phyloP scores from a whole-genome alignment of 2,329 filamentous ascomycete species.

The Mycosphaerella arachidis region DNA sequence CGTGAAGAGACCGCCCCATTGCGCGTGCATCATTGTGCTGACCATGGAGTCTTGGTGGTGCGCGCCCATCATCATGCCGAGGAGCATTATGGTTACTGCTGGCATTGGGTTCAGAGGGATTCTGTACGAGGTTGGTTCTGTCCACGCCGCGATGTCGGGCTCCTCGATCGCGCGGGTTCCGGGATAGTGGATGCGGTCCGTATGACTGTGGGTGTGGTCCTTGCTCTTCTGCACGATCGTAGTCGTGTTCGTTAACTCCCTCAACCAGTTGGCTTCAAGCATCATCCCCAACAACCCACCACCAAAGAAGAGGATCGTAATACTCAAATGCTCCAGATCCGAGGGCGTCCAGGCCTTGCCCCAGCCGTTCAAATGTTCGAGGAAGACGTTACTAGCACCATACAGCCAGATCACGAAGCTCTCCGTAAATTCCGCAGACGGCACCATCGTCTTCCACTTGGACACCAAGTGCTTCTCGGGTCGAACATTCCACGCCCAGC shows the following conservation, averaged over 20 bases:
- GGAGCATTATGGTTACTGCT: constrained; percentile 74
- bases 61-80: constrained; percentile 92
- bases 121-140: constrained; percentile 61
- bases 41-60: constrained; percentile 81
- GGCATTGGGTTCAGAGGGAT: constrained; percentile 86
- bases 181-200: constrained; percentile 11
- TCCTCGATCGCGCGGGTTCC: too few relatives aligned
- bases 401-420: constrained; percentile 88
- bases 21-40: constrained; percentile 86
- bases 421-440: constrained; percentile 83
- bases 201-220: constrained; percentile 30
- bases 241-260: constrained; percentile 58
- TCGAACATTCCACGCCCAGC: constrained; percentile 92
- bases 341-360: constrained; percentile 67
- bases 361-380: constrained; percentile 77
- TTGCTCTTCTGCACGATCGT: constrained; percentile 41
- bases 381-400: constrained; percentile 82
- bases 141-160: constrained; percentile 34
- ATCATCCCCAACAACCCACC: constrained; percentile 63
- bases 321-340: constrained; percentile 88
- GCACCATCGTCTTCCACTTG: constrained; percentile 58
- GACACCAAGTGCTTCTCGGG: constrained; percentile 55
- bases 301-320: constrained; percentile 89
- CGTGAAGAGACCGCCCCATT: constrained; percentile 84
- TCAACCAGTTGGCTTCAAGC: constrained; percentile 48